phyloP scores from a whole-genome alignment of 164 flowering plant genomes.

The Berberis vulgaris region DNA sequence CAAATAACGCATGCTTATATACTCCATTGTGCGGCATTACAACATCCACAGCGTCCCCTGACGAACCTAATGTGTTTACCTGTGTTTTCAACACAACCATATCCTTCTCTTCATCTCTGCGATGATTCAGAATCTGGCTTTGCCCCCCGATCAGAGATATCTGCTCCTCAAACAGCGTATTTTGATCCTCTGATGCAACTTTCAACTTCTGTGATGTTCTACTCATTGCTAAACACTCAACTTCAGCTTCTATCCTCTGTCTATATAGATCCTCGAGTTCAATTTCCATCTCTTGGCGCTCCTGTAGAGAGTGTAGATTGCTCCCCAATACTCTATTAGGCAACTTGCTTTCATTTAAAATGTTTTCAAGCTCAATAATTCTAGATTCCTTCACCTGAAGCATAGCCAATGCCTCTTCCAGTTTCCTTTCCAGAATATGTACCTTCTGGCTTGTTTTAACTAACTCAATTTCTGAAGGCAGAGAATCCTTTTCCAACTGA shows the following conservation, averaged over 20 bases:
- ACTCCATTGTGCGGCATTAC: slow-evolving; percentile 28
- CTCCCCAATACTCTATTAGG: slow-evolving; percentile 17
- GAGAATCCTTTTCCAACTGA: slow-evolving; percentile 12
- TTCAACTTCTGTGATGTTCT: slow-evolving; percentile 25
- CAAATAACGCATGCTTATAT: slow-evolving; percentile 26
- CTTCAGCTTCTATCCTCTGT: slow-evolving; percentile 49
- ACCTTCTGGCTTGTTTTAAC: slow-evolving; percentile 23
- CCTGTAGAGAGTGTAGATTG: slow-evolving; percentile 1
- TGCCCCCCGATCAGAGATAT: slow-evolving; percentile 26
- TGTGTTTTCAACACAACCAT: slow-evolving; percentile 25
- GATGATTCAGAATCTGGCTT: slow-evolving; percentile 24
- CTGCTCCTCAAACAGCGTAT: slow-evolving; percentile 22
- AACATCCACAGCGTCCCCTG: slow-evolving; percentile 24
- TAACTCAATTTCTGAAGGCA: slow-evolving; percentile 21
- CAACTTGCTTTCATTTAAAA: slow-evolving; percentile 14
- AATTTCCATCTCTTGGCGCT: slow-evolving; percentile 4
- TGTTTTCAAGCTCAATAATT: slow-evolving; percentile 34
- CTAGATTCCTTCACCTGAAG: slow-evolving; percentile 28
- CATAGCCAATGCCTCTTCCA: slow-evolving; percentile 24
- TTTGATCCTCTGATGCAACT: slow-evolving; percentile 14
- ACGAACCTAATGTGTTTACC: slow-evolving; percentile 25
- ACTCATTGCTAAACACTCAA: slow-evolving; percentile 35
- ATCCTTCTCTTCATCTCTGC: slow-evolving; percentile 28
- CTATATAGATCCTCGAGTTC: slow-evolving; percentile 34
- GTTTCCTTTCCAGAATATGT: slow-evolving; percentile 26